Evolutionary conservation across 768 basidiomycete species (phyloP).

Genomic region (Plicaturopsis crispa): DNA sequence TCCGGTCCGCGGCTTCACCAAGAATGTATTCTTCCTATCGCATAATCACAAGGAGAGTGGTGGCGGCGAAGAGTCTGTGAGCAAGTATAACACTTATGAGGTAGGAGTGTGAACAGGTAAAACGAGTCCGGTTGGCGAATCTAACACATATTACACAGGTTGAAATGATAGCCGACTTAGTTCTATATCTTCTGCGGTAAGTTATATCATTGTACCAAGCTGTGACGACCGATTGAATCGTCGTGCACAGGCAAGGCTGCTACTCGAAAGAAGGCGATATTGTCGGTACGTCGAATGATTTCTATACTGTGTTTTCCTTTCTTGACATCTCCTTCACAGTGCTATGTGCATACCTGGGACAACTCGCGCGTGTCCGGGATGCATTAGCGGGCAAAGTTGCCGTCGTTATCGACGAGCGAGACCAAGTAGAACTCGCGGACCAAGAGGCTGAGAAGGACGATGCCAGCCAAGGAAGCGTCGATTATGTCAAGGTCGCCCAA

Average conservation of each 20-base stretch:
- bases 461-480: conserved; percentile 20
- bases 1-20: conserved; percentile 50
- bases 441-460: conserved; percentile 36
- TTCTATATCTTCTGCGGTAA: conserved; percentile 39
- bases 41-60: conserved; percentile 57
- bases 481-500: conserved; percentile 43
- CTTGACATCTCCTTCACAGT: neutral
- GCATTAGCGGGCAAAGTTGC: conserved; percentile 40
- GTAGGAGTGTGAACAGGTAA: conserved; percentile 38
- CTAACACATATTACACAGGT: conserved; percentile 18
- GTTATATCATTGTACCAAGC: conserved; percentile 1
- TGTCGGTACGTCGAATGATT: no score
- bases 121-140: conserved; percentile 28
- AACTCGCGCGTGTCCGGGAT: conserved; percentile 36
- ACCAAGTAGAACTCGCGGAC: conserved; percentile 51
- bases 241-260: conserved; percentile 32
- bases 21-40: conserved; percentile 61
- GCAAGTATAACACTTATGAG: conserved; percentile 65
- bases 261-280: conserved; percentile 42
- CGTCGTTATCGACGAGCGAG: conserved; percentile 62
- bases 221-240: neutral
- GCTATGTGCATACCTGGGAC: conserved; percentile 32
- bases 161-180: conserved; percentile 43
- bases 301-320: conserved; percentile 29
- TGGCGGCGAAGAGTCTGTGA: conserved; percentile 51